phyloP scores from a whole-genome alignment of 1,284 basidiomycete species.

The Grifola frondosa region DNA sequence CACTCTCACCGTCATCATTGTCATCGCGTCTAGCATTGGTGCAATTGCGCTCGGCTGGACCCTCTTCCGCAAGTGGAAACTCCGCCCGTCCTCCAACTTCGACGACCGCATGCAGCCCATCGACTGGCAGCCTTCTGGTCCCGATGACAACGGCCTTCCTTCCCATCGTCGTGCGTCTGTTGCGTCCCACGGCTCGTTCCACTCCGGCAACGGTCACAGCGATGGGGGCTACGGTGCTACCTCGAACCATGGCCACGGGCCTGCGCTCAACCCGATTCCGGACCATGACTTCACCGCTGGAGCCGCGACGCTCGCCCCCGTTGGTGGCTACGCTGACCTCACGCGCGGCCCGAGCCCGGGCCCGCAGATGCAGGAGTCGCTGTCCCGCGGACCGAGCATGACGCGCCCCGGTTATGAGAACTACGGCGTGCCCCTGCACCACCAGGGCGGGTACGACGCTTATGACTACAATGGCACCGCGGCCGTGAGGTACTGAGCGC shows the following conservation, averaged over 20 bases:
- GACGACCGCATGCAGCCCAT: slow-evolving; percentile 82
- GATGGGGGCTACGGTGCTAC: slow-evolving; percentile 30
- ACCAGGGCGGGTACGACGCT: slow-evolving; percentile 49
- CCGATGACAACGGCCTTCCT: slow-evolving; percentile 42
- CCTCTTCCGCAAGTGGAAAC: slow-evolving; percentile 89
- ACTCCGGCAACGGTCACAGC: slow-evolving; percentile 46
- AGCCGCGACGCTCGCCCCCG: slow-evolving; percentile 51
- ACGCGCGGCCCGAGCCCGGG: slow-evolving; percentile 64
- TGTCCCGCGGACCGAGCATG: slow-evolving; percentile 43
- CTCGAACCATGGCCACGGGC: slow-evolving; percentile 29
- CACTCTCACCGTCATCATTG: slow-evolving; percentile 71
- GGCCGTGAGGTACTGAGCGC: slow-evolving; percentile 25
- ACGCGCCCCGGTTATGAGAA: slow-evolving; percentile 45
- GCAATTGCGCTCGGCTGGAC: slow-evolving; percentile 77
- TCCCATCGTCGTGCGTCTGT: slow-evolving; percentile 57
- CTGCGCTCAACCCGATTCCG: slow-evolving; percentile 47
- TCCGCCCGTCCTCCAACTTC: slow-evolving; percentile 76
- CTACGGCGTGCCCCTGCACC: slow-evolving; percentile 57
- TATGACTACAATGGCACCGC: slow-evolving; percentile 32
- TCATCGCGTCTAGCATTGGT: slow-evolving; percentile 67
- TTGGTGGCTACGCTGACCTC: slow-evolving; percentile 79
- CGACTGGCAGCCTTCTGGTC: slow-evolving; percentile 70
- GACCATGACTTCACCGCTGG: slow-evolving; percentile 85
- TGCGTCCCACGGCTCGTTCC: slow-evolving; percentile 62
- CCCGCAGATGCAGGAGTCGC: slow-evolving; percentile 59